phyloP scores from a whole-genome alignment of 2,329 filamentous ascomycete species.

The Talaromyces sp. region DNA sequence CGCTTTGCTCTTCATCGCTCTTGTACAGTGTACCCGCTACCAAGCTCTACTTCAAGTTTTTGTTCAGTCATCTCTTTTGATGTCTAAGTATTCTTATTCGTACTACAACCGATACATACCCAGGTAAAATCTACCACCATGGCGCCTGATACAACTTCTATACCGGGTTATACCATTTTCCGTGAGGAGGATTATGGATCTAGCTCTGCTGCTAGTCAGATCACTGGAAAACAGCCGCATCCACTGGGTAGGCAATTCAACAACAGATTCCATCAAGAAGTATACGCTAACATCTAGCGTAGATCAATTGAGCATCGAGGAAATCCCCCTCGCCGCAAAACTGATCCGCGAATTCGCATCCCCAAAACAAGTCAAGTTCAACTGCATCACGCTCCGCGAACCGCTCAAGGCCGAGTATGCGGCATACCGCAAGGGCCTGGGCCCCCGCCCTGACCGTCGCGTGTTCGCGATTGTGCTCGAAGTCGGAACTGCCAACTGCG shows the following conservation, averaged over 20 bases:
- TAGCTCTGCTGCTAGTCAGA: slow-evolving; percentile 15
- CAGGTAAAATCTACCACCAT: slow-evolving; percentile 13
- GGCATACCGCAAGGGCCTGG: slow-evolving; percentile 31
- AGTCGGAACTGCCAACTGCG: slow-evolving; percentile 26
- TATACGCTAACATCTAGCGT: background rate
- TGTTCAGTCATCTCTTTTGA: background rate
- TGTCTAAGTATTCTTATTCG: background rate
- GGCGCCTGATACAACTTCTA: slow-evolving; percentile 21
- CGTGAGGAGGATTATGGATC: slow-evolving; percentile 19
- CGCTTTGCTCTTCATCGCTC: background rate
- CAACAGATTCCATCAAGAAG: background rate
- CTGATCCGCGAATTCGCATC: slow-evolving; percentile 29
- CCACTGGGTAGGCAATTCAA: slow-evolving; percentile 17
- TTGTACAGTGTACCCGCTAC: background rate
- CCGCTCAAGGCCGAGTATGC: slow-evolving; percentile 36
- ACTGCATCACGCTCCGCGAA: slow-evolving; percentile 55
- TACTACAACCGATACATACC: background rate
- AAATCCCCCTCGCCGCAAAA: slow-evolving; percentile 28
- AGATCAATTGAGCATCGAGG: slow-evolving; percentile 29
- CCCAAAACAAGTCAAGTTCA: slow-evolving; percentile 34
- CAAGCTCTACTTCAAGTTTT: background rate
- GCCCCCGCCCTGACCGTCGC: slow-evolving; percentile 31
- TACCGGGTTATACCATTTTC: slow-evolving; percentile 21
- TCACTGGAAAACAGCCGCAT: slow-evolving; percentile 15
- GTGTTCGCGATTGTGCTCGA: slow-evolving; percentile 51